These are phyloP conservation scores for Penicillium bovifimosum DNA, from an alignment of 495 filamentous ascomycete genomes.

Conservation along the genomic window DNA sequence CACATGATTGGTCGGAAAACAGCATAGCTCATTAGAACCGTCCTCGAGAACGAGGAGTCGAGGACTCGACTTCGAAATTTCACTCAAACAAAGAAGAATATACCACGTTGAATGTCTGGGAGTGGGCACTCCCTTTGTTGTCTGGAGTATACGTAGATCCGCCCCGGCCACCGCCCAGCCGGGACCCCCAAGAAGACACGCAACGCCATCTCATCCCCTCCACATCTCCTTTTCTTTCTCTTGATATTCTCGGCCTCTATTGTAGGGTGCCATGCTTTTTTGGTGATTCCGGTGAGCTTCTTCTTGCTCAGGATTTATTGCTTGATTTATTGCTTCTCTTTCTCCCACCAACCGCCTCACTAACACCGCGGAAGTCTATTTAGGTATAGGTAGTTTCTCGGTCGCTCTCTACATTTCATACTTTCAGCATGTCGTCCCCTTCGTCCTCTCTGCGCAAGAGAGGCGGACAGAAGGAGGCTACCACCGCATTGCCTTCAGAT, in stretches of 20 bases:
- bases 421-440: conserved; percentile 36
- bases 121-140: too few relatives aligned
- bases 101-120: too few relatives aligned
- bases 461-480: conserved; percentile 42
- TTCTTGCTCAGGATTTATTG: too few relatives aligned
- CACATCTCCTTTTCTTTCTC: conserved; percentile 10
- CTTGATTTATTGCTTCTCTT: neutral
- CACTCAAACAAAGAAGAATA: neutral
- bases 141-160: conserved; percentile 5
- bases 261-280: conserved; percentile 23
- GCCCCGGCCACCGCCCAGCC: conserved; percentile 8
- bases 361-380: conserved; percentile 27
- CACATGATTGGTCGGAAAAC: neutral
- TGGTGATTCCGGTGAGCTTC: conserved; percentile 26
- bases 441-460: conserved; percentile 48
- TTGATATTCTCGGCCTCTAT: conserved; percentile 13
- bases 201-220: conserved; percentile 4
- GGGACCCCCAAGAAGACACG: conserved; percentile 12
- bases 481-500: conserved; percentile 27
- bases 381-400: conserved; percentile 32
- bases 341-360: neutral
- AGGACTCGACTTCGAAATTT: neutral
- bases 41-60: neutral
- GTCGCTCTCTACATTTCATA: conserved; percentile 28
- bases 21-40: too few relatives aligned